Conservation (phyloP, 108 stramenopile species). For the Nitzschia sp. region DNA sequence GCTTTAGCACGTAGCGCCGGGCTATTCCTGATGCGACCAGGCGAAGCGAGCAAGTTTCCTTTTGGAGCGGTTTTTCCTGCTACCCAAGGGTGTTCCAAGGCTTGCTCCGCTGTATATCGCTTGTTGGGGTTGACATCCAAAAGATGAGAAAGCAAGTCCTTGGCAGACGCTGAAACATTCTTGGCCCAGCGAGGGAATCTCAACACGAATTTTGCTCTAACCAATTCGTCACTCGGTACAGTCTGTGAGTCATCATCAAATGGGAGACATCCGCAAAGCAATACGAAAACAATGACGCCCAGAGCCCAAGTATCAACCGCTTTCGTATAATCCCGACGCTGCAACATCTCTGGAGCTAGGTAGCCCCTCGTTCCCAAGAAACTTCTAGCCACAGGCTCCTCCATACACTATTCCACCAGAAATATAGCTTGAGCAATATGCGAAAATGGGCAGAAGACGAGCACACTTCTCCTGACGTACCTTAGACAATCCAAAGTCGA, state of each 20-base stretch:
- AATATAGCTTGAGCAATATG: neutral
- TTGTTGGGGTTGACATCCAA: slow-evolving; percentile 84
- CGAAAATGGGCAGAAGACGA: neutral
- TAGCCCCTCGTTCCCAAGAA: slow-evolving; percentile 97
- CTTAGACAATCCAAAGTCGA: slow-evolving; percentile 97
- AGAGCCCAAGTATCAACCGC: slow-evolving; percentile 92
- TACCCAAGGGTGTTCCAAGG: slow-evolving; percentile 96
- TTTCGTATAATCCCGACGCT: slow-evolving; percentile 83
- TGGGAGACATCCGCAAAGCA: slow-evolving; percentile 96
- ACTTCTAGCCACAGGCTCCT: slow-evolving; percentile 73
- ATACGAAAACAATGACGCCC: slow-evolving; percentile 90
- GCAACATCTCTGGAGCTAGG: slow-evolving; percentile 97
- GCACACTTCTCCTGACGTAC: slow-evolving; percentile 30
- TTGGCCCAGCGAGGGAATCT: slow-evolving; percentile 95
- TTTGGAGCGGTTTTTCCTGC: slow-evolving; percentile 69
- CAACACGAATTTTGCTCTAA: slow-evolving; percentile 81
- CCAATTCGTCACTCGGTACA: slow-evolving; percentile 72
- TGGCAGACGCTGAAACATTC: slow-evolving; percentile 86
- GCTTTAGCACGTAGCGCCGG: slow-evolving; percentile 41
- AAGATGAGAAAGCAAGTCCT: slow-evolving; percentile 89
- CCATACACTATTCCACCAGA: slow-evolving; percentile 46
- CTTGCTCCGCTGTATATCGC: slow-evolving; percentile 93
- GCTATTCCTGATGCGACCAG: slow-evolving; percentile 69
- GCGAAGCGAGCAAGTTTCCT: slow-evolving; percentile 77
- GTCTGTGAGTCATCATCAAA: slow-evolving; percentile 95